phyloP scores from a whole-genome alignment of 441 rosid species.

The Corymbia calophylla region DNA sequence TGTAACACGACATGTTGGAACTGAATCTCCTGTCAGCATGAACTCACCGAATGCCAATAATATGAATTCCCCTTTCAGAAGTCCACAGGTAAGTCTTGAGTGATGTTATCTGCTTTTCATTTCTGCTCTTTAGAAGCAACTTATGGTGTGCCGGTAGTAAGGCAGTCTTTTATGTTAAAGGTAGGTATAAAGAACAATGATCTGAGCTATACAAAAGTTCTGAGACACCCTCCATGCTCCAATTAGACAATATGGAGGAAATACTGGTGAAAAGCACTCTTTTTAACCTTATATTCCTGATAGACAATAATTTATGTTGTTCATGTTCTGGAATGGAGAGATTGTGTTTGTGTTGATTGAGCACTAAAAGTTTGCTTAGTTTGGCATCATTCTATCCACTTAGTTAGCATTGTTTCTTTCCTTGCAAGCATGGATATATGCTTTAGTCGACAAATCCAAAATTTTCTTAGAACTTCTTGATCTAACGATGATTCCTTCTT shows the following conservation, averaged over 20 bases:
- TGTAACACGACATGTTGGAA: conserved; percentile 5
- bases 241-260: neutral
- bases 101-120: neutral
- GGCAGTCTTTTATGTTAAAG: neutral
- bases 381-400: neutral
- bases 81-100: conserved; percentile 43
- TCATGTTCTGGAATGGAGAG: neutral
- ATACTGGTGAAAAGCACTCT: neutral
- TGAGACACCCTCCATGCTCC: neutral
- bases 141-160: neutral
- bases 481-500: neutral
- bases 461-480: neutral
- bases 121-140: neutral
- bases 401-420: neutral
- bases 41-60: conserved; percentile 24
- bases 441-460: neutral
- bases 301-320: neutral
- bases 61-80: conserved; percentile 28
- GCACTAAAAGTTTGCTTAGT: neutral
- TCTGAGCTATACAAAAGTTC: neutral
- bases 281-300: neutral
- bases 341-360: neutral
- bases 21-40: conserved; percentile 10
- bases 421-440: neutral
- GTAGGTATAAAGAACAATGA: neutral